Conservation (phyloP, 2,329 filamentous ascomycete species). For the Moelleriella libera region DNA sequence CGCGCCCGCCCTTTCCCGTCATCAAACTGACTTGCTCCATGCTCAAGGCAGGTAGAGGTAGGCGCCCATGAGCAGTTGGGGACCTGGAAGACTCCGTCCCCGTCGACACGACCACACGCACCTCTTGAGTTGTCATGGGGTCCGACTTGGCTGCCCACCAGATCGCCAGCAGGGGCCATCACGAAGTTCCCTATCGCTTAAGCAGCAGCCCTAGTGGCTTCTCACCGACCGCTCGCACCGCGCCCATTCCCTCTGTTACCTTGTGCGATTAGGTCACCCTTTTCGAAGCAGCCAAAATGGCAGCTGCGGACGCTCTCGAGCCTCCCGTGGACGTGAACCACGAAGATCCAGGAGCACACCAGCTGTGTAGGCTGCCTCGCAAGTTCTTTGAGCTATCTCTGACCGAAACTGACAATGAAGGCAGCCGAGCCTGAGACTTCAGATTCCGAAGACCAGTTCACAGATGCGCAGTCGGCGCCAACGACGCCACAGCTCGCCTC, state of each 20-base stretch:
- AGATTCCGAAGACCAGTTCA: constrained; percentile 57
- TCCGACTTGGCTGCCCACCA: background rate
- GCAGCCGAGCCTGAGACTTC: constrained; percentile 30
- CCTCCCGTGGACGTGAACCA: constrained; percentile 17
- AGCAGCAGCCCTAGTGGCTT: too few species aligned
- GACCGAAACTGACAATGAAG: constrained; percentile 10
- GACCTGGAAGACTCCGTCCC: background rate
- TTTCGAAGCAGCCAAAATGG: constrained; percentile 9
- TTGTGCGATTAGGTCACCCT: too few species aligned
- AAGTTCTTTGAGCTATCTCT: background rate
- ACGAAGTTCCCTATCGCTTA: too few species aligned
- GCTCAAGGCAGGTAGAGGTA: too few species aligned
- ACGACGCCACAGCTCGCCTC: constrained; percentile 28
- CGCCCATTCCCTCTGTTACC: too few species aligned
- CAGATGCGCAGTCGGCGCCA: constrained; percentile 44
- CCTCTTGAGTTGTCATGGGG: background rate
- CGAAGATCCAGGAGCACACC: constrained; percentile 44
- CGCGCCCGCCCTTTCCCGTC: too few species aligned
- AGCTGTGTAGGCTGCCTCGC: constrained; percentile 30
- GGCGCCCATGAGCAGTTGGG: background rate
- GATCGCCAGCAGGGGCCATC: background rate
- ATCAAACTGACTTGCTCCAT: too few species aligned
- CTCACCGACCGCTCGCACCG: too few species aligned
- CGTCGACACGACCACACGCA: background rate
- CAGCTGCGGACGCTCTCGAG: constrained; percentile 15